Evolutionary conservation across 2,329 filamentous ascomycete species (phyloP).

Genomic region (Ophiostoma triangulosporum): DNA sequence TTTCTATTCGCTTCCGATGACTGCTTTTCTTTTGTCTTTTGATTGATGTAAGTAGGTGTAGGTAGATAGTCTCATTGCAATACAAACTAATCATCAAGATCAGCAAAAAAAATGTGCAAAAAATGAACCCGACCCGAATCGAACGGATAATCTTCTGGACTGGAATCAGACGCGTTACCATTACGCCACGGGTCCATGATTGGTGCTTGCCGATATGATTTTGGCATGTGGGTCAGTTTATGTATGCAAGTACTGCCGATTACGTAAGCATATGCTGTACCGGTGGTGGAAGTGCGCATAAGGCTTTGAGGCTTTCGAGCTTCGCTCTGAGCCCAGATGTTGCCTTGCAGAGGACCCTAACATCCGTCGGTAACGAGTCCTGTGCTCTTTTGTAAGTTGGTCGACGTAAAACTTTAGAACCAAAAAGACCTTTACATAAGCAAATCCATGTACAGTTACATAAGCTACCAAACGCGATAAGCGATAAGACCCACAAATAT

Average conservation of each 20-base stretch:
- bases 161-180: conserved; percentile 4
- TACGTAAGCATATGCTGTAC: no score
- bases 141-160: conserved; percentile 5
- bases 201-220: not conserved
- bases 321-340: no score
- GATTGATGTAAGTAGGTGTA: not conserved
- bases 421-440: no score
- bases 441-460: not conserved
- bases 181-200: conserved; percentile 2
- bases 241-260: no score
- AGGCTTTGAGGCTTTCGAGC: no score
- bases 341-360: no score
- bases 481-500: not conserved
- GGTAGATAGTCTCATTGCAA: not conserved
- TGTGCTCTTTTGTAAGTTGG: no score
- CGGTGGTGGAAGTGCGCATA: no score
- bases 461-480: not conserved
- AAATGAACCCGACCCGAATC: conserved; percentile 2
- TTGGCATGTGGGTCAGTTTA: not conserved
- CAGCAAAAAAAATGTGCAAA: not conserved
- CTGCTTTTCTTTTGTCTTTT: not conserved
- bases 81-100: not conserved
- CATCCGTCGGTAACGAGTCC: no score
- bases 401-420: no score
- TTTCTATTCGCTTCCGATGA: not conserved